phyloP scores from a whole-genome alignment of 2,329 filamentous ascomycete species.

The Colletotrichum noveboracense region DNA sequence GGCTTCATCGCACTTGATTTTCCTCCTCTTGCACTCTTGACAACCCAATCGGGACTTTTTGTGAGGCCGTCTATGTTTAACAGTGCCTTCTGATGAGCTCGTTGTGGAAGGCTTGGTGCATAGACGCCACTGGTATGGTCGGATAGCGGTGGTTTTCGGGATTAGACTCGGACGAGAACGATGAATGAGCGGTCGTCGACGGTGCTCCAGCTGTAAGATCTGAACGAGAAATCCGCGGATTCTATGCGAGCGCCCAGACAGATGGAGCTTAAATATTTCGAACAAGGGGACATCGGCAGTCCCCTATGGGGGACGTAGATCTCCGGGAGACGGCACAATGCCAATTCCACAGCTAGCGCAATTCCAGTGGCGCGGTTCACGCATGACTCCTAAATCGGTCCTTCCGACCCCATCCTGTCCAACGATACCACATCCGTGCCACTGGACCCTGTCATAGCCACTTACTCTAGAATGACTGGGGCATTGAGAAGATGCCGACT shows the following conservation, averaged over 20 bases:
- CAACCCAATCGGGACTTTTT: neutral
- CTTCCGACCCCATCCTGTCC: neutral
- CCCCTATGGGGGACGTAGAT: neutral
- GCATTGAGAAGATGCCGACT: neutral
- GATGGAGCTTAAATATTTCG: neutral
- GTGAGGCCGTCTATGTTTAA: neutral
- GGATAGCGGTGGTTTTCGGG: neutral
- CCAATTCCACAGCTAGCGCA: neutral
- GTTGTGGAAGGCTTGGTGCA: neutral
- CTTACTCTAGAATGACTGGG: neutral
- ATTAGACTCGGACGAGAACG: neutral
- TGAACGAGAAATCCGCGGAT: neutral
- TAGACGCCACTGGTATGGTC: neutral
- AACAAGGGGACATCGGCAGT: neutral
- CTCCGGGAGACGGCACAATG: neutral
- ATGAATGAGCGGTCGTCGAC: neutral
- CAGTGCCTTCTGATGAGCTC: neutral
- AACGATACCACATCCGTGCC: neutral
- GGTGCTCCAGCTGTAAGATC: neutral
- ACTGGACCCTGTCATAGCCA: neutral
- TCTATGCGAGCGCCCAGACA: neutral
- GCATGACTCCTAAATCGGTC: neutral
- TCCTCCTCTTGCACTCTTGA: neutral
- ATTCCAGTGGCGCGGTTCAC: neutral
- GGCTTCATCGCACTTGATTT: neutral